Base-by-base conservation (phyloP, 768 basidiomycete genomes). In the Clavaria fumosa region DNA sequence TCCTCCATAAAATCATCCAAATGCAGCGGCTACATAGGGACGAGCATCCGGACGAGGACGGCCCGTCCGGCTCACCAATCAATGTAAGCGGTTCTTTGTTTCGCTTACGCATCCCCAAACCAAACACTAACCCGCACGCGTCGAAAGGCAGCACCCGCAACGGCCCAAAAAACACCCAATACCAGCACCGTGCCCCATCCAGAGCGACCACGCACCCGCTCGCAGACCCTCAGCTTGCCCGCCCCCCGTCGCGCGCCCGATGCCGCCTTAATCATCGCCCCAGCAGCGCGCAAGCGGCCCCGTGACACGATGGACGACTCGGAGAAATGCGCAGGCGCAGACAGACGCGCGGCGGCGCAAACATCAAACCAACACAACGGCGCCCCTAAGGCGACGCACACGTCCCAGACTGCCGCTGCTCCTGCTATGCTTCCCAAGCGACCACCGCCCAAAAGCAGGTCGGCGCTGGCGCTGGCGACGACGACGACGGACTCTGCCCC, bases 161-260 rank as follows among this genome's bases (percentile, higher is more conserved):
- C 26, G 14, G 9, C 14, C 9, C 26, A 9, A 9, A 28, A 9
- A 9, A 9, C 26, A 28, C 26, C 26, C 26, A 28, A 28, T 28
- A 14, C 26, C 26, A 28, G 9, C 26, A 28, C 26, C 26, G 26
- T 9, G 9, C 26, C 9, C 9, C 26, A 9, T 14, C 26, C 26
- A 28, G 43, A 45, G 41, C 24, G 35, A 6, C 23, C 21, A 24
- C 7, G 21, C 10, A 62, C 60, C 17, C 53, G 60, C 36, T 62
- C 60, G 4, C 60, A 60, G 45, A 57, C 58, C 21, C 54, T 54
- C 11, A 21, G 34, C 10, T 26, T 12, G 17, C 11, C 34, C 11
- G 26, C 27, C 18, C 14, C 11, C 12, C 10, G 12, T 15, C 19
- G 32, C 15, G 32, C 10, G 12, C 14, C 23, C 11, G 33, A 30